Evolutionary conservation across 75 land plant species (phyloP).

Genomic region (Ceratopteris richardii): DNA sequence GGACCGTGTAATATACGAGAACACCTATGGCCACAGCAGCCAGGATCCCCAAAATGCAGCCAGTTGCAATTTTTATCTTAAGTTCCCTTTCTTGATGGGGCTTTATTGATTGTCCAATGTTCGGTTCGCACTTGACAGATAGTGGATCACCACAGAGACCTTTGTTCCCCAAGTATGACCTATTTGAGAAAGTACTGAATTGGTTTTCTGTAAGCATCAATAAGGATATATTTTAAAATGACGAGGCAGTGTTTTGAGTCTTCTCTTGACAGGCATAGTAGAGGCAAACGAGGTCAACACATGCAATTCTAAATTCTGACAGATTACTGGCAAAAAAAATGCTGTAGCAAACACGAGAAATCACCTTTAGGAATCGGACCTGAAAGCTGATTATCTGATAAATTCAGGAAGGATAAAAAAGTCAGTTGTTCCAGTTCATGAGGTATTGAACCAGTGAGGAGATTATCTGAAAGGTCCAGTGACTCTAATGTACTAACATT

Average conservation of each 20-base stretch:
- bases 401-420: slow-evolving; percentile 1
- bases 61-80: neutral
- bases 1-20: neutral
- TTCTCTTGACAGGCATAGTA: no score
- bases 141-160: neutral
- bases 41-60: neutral
- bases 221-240: no score
- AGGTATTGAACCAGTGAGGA: neutral
- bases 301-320: no score
- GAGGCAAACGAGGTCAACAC: no score
- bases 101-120: neutral
- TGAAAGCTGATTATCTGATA: slow-evolving; percentile 8
- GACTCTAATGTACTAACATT: neutral
- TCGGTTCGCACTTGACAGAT: neutral
- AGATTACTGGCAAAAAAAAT: no score
- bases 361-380: neutral
- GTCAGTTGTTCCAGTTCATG: neutral
- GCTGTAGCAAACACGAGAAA: no score
- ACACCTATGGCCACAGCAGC: neutral
- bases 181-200: neutral
- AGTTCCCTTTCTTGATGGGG: neutral
- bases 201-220: neutral
- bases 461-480: neutral
- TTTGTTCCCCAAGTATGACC: neutral
- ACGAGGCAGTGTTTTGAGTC: no score